phyloP scores from a whole-genome alignment of 768 basidiomycete species.

The Coprinellus aureogranulatus region DNA sequence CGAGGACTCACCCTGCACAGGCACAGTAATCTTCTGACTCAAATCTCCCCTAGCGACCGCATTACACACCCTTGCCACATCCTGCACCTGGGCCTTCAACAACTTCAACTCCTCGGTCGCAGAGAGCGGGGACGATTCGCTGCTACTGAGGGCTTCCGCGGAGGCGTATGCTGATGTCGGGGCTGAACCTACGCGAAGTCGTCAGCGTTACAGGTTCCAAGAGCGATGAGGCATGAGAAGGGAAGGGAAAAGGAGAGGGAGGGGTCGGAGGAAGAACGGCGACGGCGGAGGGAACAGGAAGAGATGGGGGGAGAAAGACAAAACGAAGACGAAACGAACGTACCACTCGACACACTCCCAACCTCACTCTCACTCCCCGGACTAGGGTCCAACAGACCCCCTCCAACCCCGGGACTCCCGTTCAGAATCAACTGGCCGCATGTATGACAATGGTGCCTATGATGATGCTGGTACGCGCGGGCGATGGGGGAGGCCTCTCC shows the following conservation, averaged over 20 bases:
- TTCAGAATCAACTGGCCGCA: slow-evolving; percentile 27
- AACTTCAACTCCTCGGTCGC: slow-evolving; percentile 72
- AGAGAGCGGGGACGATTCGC: slow-evolving; percentile 40
- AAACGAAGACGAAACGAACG: too few species aligned
- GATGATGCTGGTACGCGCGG: not conserved
- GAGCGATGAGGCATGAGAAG: slow-evolving; percentile 46
- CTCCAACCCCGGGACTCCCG: not conserved
- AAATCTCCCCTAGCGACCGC: slow-evolving; percentile 72
- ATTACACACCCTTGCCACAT: slow-evolving; percentile 74
- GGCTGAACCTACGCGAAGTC: too few species aligned
- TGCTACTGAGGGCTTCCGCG: slow-evolving; percentile 38
- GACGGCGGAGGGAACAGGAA: not conserved
- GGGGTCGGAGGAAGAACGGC: slow-evolving; percentile 28
- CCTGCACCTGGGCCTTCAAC: slow-evolving; percentile 76
- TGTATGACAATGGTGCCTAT: slow-evolving; percentile 34
- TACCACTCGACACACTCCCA: too few species aligned
- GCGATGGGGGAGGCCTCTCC: too few species aligned
- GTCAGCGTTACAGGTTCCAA: too few species aligned
- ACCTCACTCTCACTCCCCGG: not conserved
- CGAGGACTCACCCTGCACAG: slow-evolving; percentile 44
- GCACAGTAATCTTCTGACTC: slow-evolving; percentile 70
- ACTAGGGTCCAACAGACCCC: not conserved
- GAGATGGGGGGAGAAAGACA: not conserved
- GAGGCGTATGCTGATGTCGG: slow-evolving; percentile 19
- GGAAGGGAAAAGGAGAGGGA: slow-evolving; percentile 46